Percentiles rank a stretch among this genome's conserved stretches.
Evolutionary conservation across 1,284 basidiomycete species (phyloP).

Genomic region (Leccinum griseonigrum): DNA sequence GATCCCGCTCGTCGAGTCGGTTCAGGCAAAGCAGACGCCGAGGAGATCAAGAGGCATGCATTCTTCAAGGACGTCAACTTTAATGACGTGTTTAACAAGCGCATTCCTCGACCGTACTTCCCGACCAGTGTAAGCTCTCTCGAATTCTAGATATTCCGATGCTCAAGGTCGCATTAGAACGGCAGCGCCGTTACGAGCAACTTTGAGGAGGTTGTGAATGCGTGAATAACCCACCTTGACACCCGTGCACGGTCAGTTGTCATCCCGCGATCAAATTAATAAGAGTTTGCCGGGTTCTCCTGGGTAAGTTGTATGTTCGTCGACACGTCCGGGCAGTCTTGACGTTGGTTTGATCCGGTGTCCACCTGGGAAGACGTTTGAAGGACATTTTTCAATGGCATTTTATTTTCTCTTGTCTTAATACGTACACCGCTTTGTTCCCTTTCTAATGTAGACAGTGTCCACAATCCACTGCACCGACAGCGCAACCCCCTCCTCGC

Average conservation of each 20-base stretch:
- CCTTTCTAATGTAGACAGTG: slow-evolving; percentile 15
- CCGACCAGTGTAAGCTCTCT: slow-evolving; percentile 79
- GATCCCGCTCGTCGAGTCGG: slow-evolving; percentile 95
- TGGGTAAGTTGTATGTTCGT: slow-evolving; percentile 56
- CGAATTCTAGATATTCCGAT: neutral
- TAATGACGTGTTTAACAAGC: slow-evolving; percentile 94
- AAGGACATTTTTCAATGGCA: slow-evolving; percentile 29
- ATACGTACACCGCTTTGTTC: slow-evolving; percentile 34
- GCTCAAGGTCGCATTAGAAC: slow-evolving; percentile 44
- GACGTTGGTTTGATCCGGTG: slow-evolving; percentile 40
- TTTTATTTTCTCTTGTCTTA: slow-evolving; percentile 36
- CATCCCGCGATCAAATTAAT: slow-evolving; percentile 78
- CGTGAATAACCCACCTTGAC: slow-evolving; percentile 96
- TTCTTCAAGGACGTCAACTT: slow-evolving; percentile 99
- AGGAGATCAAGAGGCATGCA: slow-evolving; percentile 96
- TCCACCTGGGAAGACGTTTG: slow-evolving; percentile 72
- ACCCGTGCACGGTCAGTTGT: slow-evolving; percentile 94
- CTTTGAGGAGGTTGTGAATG: slow-evolving; percentile 73
- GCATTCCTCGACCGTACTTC: slow-evolving; percentile 96
- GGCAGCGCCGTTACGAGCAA: slow-evolving; percentile 82
- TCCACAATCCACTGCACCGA: neutral
- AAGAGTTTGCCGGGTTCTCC: slow-evolving; percentile 95
- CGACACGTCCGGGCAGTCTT: neutral
- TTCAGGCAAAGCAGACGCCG: slow-evolving; percentile 90
- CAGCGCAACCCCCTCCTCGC: neutral